Conservation (phyloP, 768 basidiomycete genomes). For the Chalciporus piperatus region DNA sequence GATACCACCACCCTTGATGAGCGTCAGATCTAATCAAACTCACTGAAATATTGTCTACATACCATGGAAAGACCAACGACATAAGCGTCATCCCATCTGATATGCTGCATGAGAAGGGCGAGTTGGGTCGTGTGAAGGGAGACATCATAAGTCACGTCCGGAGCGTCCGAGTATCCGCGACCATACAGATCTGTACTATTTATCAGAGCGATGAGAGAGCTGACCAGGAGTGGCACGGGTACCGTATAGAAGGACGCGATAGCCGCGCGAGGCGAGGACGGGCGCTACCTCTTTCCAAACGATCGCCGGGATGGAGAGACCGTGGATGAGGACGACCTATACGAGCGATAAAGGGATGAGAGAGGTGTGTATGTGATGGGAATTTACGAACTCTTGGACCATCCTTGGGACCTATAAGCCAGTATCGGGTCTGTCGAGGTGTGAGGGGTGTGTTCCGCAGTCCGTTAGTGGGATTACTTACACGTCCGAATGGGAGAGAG, state of each 20-base stretch:
- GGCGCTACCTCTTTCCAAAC: constrained; percentile 78
- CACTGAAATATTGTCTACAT: constrained; percentile 7
- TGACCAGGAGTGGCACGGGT: constrained; percentile 7
- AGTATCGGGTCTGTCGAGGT: constrained; percentile 63
- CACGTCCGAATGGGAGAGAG: constrained; percentile 61
- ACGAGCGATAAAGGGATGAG: background rate
- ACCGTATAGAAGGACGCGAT: constrained; percentile 78
- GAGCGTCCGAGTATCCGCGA: constrained; percentile 81
- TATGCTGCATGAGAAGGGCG: constrained; percentile 78
- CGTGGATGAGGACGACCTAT: constrained; percentile 75
- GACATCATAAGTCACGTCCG: constrained; percentile 63
- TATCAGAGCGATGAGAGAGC: constrained; percentile 1
- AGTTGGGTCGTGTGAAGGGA: constrained; percentile 71
- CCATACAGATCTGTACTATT: constrained; percentile 67
- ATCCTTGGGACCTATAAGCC: constrained; percentile 68
- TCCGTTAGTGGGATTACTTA: constrained; percentile 28
- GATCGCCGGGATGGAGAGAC: constrained; percentile 72
- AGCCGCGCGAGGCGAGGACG: constrained; percentile 56
- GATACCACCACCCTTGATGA: constrained; percentile 64
- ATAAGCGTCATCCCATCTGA: constrained; percentile 65
- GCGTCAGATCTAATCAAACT: background rate
- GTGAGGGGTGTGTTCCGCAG: background rate
- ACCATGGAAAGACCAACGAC: constrained; percentile 80
- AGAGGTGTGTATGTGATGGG: background rate
- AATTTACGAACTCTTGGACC: constrained; percentile 55